Evolutionary conservation across 1,139 yeast genomes (phyloP), one percentile per base, ranked within the genome.

Genomic region (Yamadazyma atlantica): DNA sequence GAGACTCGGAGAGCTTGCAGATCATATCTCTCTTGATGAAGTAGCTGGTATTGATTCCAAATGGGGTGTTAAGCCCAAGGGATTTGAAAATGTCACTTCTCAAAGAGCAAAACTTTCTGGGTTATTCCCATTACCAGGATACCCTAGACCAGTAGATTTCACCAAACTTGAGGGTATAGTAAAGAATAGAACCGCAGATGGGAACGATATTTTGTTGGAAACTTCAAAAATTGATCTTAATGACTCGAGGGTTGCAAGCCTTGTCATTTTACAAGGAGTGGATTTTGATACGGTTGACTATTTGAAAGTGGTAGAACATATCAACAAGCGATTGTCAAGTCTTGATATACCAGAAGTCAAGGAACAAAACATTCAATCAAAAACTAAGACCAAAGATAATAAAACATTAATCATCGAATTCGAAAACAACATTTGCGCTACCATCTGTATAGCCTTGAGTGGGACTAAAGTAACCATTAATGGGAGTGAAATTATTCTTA

Each of bases 31-130:
- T 2, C 48, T 69, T 13, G 63, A 59, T 6, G 58, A 60, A 19
- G 50, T 68, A 16, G 66, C 80, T 29, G 60, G 64, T 6, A 54
- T 69, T 7, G 76, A 73, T 28, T 70, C 85, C 0, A 63, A 73
- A 38, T 89, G 96, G 96, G 95, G 89, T 35, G 66, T 76, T 12
- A 73, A 74, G 24, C 90, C 96, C 0, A 64, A 70, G 33, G 95
- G 90, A 0, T 86, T 85, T 57, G 95, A 87, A 52, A 73, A 75
- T 10, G 81, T 86, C 3, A 75, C 87, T 1, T 85, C 94, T 0
- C 88, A 82, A 47, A 71, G 85, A 47, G 95, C 95, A 4, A 89
- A 89, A 53, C 66, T 85, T 15, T 79, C 90, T 0, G 96, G 96
- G 0, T 60, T 85, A 3, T 89, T 87, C 50, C 88, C 92, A 1